Base-by-base conservation (phyloP, 129 eudicot genomes). In the Chrysanthemum seticuspe region DNA sequence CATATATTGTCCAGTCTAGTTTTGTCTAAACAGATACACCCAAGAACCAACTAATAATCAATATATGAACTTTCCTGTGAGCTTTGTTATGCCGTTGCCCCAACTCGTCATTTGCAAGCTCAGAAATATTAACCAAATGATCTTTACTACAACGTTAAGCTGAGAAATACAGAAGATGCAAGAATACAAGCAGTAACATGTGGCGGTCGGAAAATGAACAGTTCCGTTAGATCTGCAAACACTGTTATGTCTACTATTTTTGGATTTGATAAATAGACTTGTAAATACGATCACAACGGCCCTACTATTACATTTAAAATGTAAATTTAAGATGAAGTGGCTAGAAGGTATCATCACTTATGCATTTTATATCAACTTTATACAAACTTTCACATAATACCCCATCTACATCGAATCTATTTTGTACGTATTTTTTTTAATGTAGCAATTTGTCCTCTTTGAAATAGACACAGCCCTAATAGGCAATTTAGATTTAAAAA, bases 71-170 rank as follows among this genome's bases (percentile, higher is more conserved):
- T 79, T 47, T 73, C 92, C 93, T 87, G 71, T 89, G 85, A 71
- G 87, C 85, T 76, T 81, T 87, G 68, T 84, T 87, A 65, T 79
- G 93, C 70, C 87, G 70, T 61, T 79, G 93, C 12, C 84, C 86
- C 40, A 71, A 67, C 25, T 87, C 86, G 54, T 84, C 87, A 80
- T 51, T 79, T 29, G 76, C 69, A 66, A 62, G 75, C 81, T 87
- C 93, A 84, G 83, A 10, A 75, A 44, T 13, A 13, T 15, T 18
- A 48, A 45, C 25, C 4, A 18, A 6, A 57, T 6, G 36, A 21
- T 23, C 5, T 21, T 61, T 61, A 25, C 12, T 6, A 61, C 13
- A 61, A 25, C 3, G 3, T 61, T 61, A 27, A 25, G 65, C 16
- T 61, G 15, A 27, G 29, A 61, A 61, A 8, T 25, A 27, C 8